These are phyloP conservation scores for Cutaneotrichosporon spelunceum DNA, from an alignment of 1,284 basidiomycete genomes.

Conservation along the genomic window DNA sequence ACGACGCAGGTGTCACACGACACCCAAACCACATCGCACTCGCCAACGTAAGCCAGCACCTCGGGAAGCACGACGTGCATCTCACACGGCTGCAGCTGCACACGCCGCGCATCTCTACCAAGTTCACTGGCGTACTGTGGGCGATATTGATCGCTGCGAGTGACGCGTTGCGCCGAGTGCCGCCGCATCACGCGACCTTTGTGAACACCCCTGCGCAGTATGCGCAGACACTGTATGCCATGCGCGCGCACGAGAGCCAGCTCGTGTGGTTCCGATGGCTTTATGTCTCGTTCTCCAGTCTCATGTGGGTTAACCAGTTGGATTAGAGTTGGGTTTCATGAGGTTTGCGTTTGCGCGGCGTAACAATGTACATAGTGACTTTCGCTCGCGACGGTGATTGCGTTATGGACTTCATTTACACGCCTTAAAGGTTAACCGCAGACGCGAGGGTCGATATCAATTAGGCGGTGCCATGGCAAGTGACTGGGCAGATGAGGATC, in stretches of 20 bases:
- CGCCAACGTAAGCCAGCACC: conserved; percentile 55
- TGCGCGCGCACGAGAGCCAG: conserved; percentile 72
- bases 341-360: not conserved
- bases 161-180: not conserved
- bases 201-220: conserved; percentile 62
- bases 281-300: conserved; percentile 75
- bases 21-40: conserved; percentile 89
- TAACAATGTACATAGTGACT: not conserved
- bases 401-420: too few relatives aligned
- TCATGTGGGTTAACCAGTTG: conserved; percentile 91
- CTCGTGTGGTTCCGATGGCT: conserved; percentile 86
- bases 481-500: too few relatives aligned
- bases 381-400: not conserved
- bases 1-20: conserved; percentile 70
- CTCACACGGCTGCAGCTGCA: conserved; percentile 59
- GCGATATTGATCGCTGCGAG: conserved; percentile 11
- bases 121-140: conserved; percentile 46
- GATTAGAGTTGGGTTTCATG: not conserved
- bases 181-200: conserved; percentile 32
- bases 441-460: too few relatives aligned
- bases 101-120: conserved; percentile 59
- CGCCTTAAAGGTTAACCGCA: too few relatives aligned
- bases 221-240: conserved; percentile 61
- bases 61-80: conserved; percentile 19
- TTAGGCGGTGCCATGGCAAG: too few relatives aligned